Evolutionary conservation across 208 protist species (phyloP), one percentile per base, ranked within the genome.

Genomic region (Acanthamoeba castellanii): DNA sequence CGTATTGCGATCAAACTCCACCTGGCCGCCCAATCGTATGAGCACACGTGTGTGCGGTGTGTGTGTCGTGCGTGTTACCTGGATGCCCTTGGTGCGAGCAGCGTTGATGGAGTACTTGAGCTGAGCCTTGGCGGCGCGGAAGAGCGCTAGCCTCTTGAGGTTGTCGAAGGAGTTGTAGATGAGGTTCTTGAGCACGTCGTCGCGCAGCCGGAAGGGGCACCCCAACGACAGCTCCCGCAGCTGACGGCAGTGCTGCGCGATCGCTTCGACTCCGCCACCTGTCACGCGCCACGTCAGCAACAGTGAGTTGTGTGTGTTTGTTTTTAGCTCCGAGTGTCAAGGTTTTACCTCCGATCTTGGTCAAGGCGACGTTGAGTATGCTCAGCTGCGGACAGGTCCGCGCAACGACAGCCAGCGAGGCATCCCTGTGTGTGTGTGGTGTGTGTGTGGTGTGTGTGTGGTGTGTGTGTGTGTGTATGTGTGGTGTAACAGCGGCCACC

Each of bases 151-250:
- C 37, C 59, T 55, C 89, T 82, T 42, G 25, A 94, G 55, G 52
- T n/a, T 82, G 22, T 47, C 50, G 68, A 94, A 94, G 89, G 61
- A 82, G 45, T 47, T 94, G 66, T 94, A 78, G 37, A 94, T 94
- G 55, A 94, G 89, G n/a, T 76, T 94, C 45, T 82, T 78, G 34
- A 94, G 89, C 22, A 84, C 27, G 64, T 94, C 68, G 18, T 94
- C 89, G 27, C 89, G 42, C 34, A 94, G 30, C 8, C 89, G 59
- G 72, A 61, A 94, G 25, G 89, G 89, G 30, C 89, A 94, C 6
- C 89, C 89, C 16, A 94, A 11, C 14, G 22, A 45, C 34, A 94
- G 68, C 66, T 94, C 89, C 25, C 47, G 66, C 42, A 94, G 68
- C 52, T 84, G 72, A 3, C 32, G 18, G 66, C 89, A 94, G 89